A percentile compares a stretch with the other conserved stretches of the same genome.
These are phyloP conservation scores for Aspergillus hiratsukae DNA, from an alignment of 2,329 filamentous ascomycete species.

Conservation along the genomic window DNA sequence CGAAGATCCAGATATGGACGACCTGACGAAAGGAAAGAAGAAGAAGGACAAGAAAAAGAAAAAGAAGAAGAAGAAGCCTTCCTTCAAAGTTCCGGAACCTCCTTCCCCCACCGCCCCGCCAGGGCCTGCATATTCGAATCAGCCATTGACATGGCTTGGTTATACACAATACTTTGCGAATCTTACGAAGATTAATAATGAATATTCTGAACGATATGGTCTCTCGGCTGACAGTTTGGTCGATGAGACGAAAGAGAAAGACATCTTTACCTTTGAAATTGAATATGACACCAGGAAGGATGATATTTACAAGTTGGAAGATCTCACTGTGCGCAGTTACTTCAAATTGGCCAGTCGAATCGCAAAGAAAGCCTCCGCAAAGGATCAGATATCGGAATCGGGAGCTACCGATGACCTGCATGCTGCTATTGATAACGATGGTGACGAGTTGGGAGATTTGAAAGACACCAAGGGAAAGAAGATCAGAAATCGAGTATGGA, in stretches of 20 bases:
- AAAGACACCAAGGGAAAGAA: constrained; percentile 38
- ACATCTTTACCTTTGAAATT: constrained; percentile 69
- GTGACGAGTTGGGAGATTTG: constrained; percentile 20
- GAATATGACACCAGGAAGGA: constrained; percentile 85
- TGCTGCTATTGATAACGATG: neutral
- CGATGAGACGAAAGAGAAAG: constrained; percentile 52
- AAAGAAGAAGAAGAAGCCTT: constrained; percentile 51
- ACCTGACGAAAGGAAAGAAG: constrained; percentile 28
- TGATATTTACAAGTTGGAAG: constrained; percentile 66
- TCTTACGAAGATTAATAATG: constrained; percentile 82
- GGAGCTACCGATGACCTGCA: constrained; percentile 10
- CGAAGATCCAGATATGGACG: constrained; percentile 6
- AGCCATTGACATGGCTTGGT: constrained; percentile 71
- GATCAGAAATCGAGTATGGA: constrained; percentile 63
- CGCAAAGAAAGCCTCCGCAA: constrained; percentile 43
- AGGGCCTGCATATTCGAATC: constrained; percentile 84
- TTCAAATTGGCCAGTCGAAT: constrained; percentile 77
- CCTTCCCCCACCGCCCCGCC: constrained; percentile 70
- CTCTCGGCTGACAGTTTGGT: constrained; percentile 27
- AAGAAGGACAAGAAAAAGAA: constrained; percentile 43
- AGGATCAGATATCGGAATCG: constrained; percentile 21
- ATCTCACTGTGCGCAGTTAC: constrained; percentile 80
- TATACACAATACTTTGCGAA: constrained; percentile 95
- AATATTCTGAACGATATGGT: constrained; percentile 40
- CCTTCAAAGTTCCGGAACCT: constrained; percentile 62